phyloP scores from a whole-genome alignment of 2,329 filamentous ascomycete genomes.

The Epichloe sylvatica region DNA sequence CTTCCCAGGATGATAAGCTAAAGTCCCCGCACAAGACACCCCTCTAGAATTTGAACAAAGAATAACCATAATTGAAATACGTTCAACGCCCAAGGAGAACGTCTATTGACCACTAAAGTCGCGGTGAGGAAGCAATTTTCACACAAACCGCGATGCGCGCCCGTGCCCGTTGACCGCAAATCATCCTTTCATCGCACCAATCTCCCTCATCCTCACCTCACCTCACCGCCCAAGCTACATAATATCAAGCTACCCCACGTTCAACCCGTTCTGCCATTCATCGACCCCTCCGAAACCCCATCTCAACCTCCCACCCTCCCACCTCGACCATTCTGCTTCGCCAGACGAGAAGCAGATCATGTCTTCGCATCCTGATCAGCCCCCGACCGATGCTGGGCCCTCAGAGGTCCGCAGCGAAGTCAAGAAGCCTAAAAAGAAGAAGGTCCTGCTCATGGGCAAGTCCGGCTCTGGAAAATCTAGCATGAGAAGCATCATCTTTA shows the following conservation, averaged over 20 bases:
- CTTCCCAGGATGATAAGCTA: no score
- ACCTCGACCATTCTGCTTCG: neutral
- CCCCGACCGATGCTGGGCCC: neutral
- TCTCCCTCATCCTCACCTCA: neutral
- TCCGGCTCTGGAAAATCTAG: slow-evolving; percentile 95
- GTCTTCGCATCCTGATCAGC: slow-evolving; percentile 5
- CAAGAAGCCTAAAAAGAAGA: slow-evolving; percentile 72
- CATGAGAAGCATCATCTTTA: slow-evolving; percentile 98
- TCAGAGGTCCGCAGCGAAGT: slow-evolving; percentile 33
- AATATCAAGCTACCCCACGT: slow-evolving; percentile 1
- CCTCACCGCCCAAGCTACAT: slow-evolving; percentile 4
- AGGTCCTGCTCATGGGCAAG: slow-evolving; percentile 84
- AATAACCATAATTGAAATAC: no score
- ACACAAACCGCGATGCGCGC: neutral
- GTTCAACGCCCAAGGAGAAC: no score
- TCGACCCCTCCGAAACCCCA: neutral
- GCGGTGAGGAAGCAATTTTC: no score
- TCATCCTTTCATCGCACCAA: neutral
- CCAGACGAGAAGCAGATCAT: slow-evolving; percentile 1
- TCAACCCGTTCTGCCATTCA: neutral
- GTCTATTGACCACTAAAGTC: no score
- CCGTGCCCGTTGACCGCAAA: no score
- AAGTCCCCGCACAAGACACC: no score
- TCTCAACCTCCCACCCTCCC: neutral
- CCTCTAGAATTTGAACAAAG: no score